Evolutionary conservation across 2,329 filamentous ascomycete genomes (phyloP), one percentile per base, ranked within the genome.

Genomic region (Calonectria pseudoturangicola): DNA sequence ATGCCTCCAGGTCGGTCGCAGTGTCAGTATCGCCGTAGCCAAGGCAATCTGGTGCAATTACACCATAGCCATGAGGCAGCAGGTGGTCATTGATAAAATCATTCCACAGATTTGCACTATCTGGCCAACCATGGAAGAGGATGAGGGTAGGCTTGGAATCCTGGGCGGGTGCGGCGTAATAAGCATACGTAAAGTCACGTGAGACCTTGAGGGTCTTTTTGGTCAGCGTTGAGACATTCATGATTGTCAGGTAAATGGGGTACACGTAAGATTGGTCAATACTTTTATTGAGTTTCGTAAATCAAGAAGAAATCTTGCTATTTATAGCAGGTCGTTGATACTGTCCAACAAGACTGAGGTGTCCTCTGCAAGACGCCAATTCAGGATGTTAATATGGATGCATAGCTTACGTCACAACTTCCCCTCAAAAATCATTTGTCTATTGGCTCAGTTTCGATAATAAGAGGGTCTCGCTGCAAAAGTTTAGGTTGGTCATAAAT

Each of bases 1-100:
- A 79, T 5, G 63, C 67, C 3, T 73, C 70, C 0, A 76, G 21
- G 2, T 76, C 74, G 2, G 41, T 3, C 3, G 67, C 68, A 47
- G 66, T 77, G 25, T 79, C 75, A 15, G 68, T 75, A 10, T 73
- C 72, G 3, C 77, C 77, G n/a, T 75, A 79, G 13, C 77, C 77
- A 5, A 79, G 76, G 30, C 76, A 68, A 25, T 79, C 77, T 0
- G 74, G 74, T 3, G 66, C 75, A 10, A 79, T 60, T 7, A 73
- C 75, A 0, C 77, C 77, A 12, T 73, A 78, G 0, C 75, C 75
- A 4, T 66, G 68, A 9, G 65, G 58, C 4, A 75, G 72, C 3
- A 79, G 70, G 10, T 72, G 68, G 0, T 51, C 15, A 0, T 45
- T 78, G 76, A 16, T 72, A 25, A n/a, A 71, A 51, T 75, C 75